These are phyloP conservation scores for Penicillium tannophilum DNA, from an alignment of 495 filamentous ascomycete genomes.

Conservation along the genomic window DNA sequence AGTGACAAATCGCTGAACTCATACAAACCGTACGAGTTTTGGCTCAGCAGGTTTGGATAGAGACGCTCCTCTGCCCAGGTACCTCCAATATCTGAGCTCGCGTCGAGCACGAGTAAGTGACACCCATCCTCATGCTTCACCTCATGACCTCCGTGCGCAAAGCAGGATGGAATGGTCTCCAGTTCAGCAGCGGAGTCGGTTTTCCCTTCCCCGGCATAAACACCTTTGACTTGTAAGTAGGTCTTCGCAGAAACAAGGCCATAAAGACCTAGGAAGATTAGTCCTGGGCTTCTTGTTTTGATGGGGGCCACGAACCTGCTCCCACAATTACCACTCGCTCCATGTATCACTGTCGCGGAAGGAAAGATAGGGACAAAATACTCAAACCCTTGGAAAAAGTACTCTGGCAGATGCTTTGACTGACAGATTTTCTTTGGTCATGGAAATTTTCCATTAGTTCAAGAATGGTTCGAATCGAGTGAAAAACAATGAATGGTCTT, in stretches of 20 bases:
- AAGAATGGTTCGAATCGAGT: no score
- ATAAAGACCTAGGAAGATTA: constrained; percentile 33
- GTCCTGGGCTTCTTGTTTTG: background rate
- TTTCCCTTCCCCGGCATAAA: constrained; percentile 8
- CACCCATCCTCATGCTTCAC: constrained; percentile 21
- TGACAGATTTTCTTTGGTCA: background rate
- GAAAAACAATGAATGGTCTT: background rate
- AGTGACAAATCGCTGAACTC: constrained; percentile 63
- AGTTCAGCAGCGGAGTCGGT: background rate
- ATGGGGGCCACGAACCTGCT: constrained; percentile 19
- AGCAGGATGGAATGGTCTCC: constrained; percentile 15
- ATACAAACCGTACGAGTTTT: constrained; percentile 39
- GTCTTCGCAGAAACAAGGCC: constrained; percentile 62
- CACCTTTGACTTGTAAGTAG: constrained; percentile 49
- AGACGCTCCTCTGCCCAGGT: constrained; percentile 61
- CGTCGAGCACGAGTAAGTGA: constrained; percentile 48
- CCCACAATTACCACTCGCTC: constrained; percentile 27
- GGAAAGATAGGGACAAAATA: no score
- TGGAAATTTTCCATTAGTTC: background rate
- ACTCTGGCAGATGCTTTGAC: no score
- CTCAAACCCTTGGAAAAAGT: no score
- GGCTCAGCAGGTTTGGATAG: constrained; percentile 52
- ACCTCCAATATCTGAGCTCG: constrained; percentile 58
- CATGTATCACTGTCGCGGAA: background rate
- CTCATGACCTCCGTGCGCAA: background rate